These are phyloP conservation scores for Diplotaxis tenuifolia DNA, from an alignment of 345 rosid genomes.

Conservation along the genomic window DNA sequence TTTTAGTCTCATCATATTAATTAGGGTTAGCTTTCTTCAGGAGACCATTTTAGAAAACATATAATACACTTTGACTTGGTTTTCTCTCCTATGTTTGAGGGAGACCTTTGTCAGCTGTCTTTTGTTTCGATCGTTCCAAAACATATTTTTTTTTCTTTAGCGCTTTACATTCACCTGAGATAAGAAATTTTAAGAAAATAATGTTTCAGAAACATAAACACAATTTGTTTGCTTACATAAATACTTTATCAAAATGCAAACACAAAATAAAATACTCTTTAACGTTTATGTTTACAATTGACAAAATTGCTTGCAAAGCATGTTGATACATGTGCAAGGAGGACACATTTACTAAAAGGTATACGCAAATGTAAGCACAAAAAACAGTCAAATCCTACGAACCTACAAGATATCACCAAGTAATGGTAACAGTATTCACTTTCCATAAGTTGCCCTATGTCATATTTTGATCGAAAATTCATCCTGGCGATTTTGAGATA, in stretches of 20 bases:
- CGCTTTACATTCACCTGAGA: not conserved
- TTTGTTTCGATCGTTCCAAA: not conserved
- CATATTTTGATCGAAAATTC: not conserved
- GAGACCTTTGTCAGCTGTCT: no score
- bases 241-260: not conserved
- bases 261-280: not conserved
- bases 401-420: not conserved
- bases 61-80: no score
- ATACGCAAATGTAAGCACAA: not conserved
- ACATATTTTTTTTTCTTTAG: not conserved
- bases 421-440: not conserved
- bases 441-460: not conserved
- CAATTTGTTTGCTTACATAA: not conserved
- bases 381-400: not conserved
- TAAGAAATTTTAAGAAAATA: not conserved
- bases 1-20: not conserved
- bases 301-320: not conserved
- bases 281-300: not conserved
- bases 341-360: not conserved
- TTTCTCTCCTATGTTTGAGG: not conserved
- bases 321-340: not conserved
- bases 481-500: no score
- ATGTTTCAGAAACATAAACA: not conserved
- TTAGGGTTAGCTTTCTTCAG: not conserved
- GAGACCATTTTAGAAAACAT: not conserved